Percentiles rank a stretch among this genome's conserved stretches.
Evolutionary conservation across 2,329 filamentous ascomycete species (phyloP).

Genomic region (Pseudocercospora cruenta): DNA sequence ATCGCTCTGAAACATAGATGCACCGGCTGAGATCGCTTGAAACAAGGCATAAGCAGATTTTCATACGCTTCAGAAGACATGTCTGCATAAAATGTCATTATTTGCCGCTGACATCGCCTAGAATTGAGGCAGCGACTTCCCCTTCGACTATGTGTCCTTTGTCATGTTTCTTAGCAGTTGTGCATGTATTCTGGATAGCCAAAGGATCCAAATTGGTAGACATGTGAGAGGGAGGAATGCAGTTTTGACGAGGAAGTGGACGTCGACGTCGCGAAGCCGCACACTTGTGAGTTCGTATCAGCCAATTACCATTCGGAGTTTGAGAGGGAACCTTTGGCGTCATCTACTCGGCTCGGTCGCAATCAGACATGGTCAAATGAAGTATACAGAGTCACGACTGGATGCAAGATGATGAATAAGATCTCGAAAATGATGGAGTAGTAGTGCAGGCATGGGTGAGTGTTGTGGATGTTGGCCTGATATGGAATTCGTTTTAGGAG

Average conservation of each 20-base stretch:
- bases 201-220: too few species aligned
- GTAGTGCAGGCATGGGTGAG: neutral
- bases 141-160: neutral
- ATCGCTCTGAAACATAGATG: conserved; percentile 21
- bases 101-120: neutral
- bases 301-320: neutral
- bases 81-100: neutral
- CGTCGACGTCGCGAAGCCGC: neutral
- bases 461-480: neutral
- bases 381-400: neutral
- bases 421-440: neutral
- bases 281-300: neutral
- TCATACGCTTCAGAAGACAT: neutral
- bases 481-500: neutral
- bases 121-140: neutral
- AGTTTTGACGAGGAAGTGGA: neutral
- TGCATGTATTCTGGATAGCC: neutral
- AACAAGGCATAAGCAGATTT: conserved; percentile 5
- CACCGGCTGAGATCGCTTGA: conserved; percentile 11
- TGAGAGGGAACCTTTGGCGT: neutral
- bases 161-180: neutral
- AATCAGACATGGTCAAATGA: neutral
- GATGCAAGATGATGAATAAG: neutral
- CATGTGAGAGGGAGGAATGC: neutral
- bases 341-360: conserved; percentile 2